A percentile compares a stretch with the other conserved stretches of the same genome.
phyloP scores from a whole-genome alignment of 768 basidiomycete genomes.

The Tulasnella sp. region DNA sequence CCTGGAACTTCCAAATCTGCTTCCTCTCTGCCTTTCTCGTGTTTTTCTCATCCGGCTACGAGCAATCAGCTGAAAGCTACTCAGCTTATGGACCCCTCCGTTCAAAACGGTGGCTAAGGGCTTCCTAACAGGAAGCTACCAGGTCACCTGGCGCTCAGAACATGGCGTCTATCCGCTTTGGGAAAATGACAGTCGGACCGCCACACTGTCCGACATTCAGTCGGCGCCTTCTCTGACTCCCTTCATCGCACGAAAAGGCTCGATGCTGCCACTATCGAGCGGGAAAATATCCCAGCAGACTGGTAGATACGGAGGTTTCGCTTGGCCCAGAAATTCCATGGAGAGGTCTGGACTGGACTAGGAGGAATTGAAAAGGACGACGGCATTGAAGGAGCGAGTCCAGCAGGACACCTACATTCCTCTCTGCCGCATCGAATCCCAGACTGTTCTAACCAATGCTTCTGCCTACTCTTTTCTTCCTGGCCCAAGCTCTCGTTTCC shows the following conservation, averaged over 20 bases:
- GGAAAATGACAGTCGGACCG: conserved; percentile 5
- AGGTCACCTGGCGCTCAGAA: background rate
- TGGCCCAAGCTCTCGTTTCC: background rate
- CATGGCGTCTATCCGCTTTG: background rate
- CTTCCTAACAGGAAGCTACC: background rate
- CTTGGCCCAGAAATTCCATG: background rate
- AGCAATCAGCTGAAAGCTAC: background rate
- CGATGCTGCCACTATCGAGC: background rate
- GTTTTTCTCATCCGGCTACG: background rate
- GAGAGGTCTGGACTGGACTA: no score
- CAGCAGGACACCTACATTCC: background rate
- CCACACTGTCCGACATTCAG: conserved; percentile 1
- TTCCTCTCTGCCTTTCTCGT: background rate
- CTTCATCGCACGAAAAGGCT: background rate
- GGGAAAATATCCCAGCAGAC: background rate
- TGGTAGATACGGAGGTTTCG: background rate
- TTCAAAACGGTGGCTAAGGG: background rate
- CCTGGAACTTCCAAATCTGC: background rate
- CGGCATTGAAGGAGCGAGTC: background rate
- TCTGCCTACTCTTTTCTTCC: background rate
- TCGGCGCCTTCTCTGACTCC: background rate
- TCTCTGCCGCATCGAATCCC: background rate
- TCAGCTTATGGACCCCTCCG: background rate
- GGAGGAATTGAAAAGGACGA: background rate
- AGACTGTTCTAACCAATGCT: background rate